Evolutionary conservation across 2,329 filamentous ascomycete species (phyloP).

Genomic region (Verticillium alfalfae): DNA sequence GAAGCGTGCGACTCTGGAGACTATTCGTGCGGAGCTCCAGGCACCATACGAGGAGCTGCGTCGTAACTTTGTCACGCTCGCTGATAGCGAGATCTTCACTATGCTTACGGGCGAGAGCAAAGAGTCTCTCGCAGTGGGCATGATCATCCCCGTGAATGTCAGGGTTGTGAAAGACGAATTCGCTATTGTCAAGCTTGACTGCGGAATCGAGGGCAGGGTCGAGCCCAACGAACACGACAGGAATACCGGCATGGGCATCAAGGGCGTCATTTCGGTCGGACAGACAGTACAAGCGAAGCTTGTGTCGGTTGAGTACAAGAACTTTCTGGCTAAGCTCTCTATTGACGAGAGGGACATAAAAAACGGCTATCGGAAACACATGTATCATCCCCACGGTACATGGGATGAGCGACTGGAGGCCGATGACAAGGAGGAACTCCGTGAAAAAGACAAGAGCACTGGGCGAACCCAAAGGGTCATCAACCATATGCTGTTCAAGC

Average conservation of each 20-base stretch:
- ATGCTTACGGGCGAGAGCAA: slow-evolving; percentile 94
- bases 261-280: slow-evolving; percentile 68
- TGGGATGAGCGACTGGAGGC: slow-evolving; percentile 85
- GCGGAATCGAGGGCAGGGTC: slow-evolving; percentile 85
- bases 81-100: slow-evolving; percentile 79
- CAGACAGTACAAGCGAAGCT: slow-evolving; percentile 89
- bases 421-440: slow-evolving; percentile 74
- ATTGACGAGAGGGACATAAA: slow-evolving; percentile 77
- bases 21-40: slow-evolving; percentile 88
- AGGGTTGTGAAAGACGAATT: slow-evolving; percentile 88
- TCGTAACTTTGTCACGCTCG: slow-evolving; percentile 67
- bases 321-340: slow-evolving; percentile 77
- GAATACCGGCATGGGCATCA: slow-evolving; percentile 54
- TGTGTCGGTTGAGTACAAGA: slow-evolving; percentile 78
- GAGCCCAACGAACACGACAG: slow-evolving; percentile 52
- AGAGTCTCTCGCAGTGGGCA: slow-evolving; percentile 76
- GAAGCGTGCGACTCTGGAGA: slow-evolving; percentile 93
- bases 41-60: slow-evolving; percentile 92
- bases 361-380: slow-evolving; percentile 61
- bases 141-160: slow-evolving; percentile 88
- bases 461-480: slow-evolving; percentile 90
- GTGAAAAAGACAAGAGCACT: slow-evolving; percentile 79
- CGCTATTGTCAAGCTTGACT: slow-evolving; percentile 89
- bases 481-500: slow-evolving; percentile 93
- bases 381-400: slow-evolving; percentile 70